Evolutionary conservation across 164 flowering plant genomes (phyloP), one percentile per base, ranked within the genome.

Genomic region (Akebia trifoliata): DNA sequence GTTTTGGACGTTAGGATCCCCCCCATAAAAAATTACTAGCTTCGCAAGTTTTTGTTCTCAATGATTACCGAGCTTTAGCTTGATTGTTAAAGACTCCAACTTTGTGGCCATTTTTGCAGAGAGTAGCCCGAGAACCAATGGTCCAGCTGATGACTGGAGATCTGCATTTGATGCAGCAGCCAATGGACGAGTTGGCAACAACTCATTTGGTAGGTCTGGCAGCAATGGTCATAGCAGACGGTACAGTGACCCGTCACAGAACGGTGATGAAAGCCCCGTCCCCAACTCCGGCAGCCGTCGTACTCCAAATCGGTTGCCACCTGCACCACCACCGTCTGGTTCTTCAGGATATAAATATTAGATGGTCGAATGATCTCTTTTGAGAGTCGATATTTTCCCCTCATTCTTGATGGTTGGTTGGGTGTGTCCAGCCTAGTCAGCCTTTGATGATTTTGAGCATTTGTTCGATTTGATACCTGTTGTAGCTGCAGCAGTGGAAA

Each of bases 151-250:
- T 57, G 97, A 90, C 46, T 90, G 97, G 97, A 81, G 86, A 64
- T 69, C 85, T 42, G 97, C 97, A 59, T 90, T 90, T 63, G 89
- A 90, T 69, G 82, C 91, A 28, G 95, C 97, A 34, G 93, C 94
- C 29, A 87, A 82, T 74, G 95, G 90, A 21, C 74, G 66, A 2
- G 22, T 60, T n/a, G 85, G 77, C 38, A 50, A 63, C 51, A 48
- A 37, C 26, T 71, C 81, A 7, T 59, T 30, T 54, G 43, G 57
- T n/a, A 73, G 85, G 40, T 76, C 73, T 26, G 58, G 69, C 8
- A 65, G 84, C 51, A 85, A 76, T 53, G 86, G 96, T 53, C 87
- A 84, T 65, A 81, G 90, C 56, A 73, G 92, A 29, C 80, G 76
- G 18, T 68, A 78, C 75, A 82, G 89, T 43, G 93, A 84, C 45